phyloP scores from a whole-genome alignment of 495 filamentous ascomycete genomes.

The Astrothelium subdiscretum region DNA sequence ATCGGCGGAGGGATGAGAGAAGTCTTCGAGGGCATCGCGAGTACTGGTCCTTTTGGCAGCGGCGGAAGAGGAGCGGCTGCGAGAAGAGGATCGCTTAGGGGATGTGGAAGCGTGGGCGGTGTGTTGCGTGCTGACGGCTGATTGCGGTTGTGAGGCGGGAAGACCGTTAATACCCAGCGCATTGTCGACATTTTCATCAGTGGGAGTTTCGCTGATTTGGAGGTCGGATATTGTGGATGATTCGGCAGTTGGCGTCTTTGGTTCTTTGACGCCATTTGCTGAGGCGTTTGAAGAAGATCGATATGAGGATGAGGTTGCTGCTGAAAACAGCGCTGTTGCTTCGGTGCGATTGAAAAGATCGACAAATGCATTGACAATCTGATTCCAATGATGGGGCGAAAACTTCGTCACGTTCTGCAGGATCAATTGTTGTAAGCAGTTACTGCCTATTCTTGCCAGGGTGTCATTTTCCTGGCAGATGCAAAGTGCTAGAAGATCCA shows the following conservation, averaged over 20 bases:
- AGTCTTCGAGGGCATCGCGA: constrained; percentile 59
- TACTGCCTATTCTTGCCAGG: constrained; percentile 93
- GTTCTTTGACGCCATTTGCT: constrained; percentile 7
- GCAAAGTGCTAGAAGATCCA: constrained; percentile 85
- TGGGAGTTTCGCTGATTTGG: constrained; percentile 13
- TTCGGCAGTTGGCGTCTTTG: constrained; percentile 17
- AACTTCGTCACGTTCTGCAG: constrained; percentile 93
- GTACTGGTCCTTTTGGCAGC: constrained; percentile 9
- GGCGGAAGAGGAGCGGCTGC: constrained; percentile 16
- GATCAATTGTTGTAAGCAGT: constrained; percentile 92
- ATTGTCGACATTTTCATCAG: constrained; percentile 17
- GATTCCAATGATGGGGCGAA: constrained; percentile 71
- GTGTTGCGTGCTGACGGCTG: not conserved
- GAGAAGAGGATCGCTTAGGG: not conserved
- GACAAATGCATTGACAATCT: constrained; percentile 90
- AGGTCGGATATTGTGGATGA: constrained; percentile 15
- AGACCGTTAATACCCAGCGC: constrained; percentile 32
- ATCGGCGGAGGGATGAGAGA: constrained; percentile 42
- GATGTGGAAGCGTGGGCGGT: not conserved
- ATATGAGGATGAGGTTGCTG: constrained; percentile 46
- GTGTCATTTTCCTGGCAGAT: constrained; percentile 99
- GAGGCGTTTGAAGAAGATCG: constrained; percentile 10
- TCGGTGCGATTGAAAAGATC: constrained; percentile 92
- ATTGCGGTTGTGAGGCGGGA: constrained; percentile 6
- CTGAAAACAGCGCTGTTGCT: constrained; percentile 85